Percentiles rank a stretch among this genome's conserved stretches.
These are phyloP conservation scores for Trifolium pratense DNA, from an alignment of 306 rosid species.

Conservation along the genomic window DNA sequence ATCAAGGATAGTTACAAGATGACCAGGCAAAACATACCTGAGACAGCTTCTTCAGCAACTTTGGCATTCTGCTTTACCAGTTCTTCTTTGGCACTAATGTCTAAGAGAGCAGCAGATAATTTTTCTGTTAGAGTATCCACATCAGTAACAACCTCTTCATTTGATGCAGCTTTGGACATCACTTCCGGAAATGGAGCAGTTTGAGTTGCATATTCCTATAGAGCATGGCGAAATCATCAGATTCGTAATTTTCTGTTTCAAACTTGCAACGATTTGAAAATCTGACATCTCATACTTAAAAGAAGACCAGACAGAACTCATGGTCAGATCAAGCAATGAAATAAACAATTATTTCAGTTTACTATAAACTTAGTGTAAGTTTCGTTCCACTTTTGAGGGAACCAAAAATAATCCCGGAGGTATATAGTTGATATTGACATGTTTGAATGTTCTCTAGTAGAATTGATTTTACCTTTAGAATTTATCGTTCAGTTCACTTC, in stretches of 20 bases:
- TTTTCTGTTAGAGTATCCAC: slow-evolving; percentile 60
- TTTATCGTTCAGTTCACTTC: no score
- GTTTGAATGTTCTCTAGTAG: no score
- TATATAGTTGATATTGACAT: no score
- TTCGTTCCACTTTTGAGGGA: no score
- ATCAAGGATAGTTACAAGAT: slow-evolving; percentile 18
- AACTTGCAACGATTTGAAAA: slow-evolving; percentile 30
- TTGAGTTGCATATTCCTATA: slow-evolving; percentile 60
- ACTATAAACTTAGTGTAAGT: no score
- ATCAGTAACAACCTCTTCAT: slow-evolving; percentile 48
- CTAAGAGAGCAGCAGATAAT: slow-evolving; percentile 65
- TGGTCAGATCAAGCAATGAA: background rate
- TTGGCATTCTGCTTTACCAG: slow-evolving; percentile 77
- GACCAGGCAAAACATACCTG: slow-evolving; percentile 54
- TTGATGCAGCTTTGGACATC: slow-evolving; percentile 51
- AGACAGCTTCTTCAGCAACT: slow-evolving; percentile 90
- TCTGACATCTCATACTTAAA: slow-evolving; percentile 20
- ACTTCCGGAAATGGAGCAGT: slow-evolving; percentile 61
- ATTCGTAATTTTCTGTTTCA: slow-evolving; percentile 20
- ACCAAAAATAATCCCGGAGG: no score
- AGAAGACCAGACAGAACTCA: background rate
- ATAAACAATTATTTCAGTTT: background rate
- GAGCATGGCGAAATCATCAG: slow-evolving; percentile 31
- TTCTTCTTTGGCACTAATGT: slow-evolving; percentile 70
- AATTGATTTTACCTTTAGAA: no score